phyloP scores from a whole-genome alignment of 805 yeast genomes.

The Kregervanrija delftensis region DNA sequence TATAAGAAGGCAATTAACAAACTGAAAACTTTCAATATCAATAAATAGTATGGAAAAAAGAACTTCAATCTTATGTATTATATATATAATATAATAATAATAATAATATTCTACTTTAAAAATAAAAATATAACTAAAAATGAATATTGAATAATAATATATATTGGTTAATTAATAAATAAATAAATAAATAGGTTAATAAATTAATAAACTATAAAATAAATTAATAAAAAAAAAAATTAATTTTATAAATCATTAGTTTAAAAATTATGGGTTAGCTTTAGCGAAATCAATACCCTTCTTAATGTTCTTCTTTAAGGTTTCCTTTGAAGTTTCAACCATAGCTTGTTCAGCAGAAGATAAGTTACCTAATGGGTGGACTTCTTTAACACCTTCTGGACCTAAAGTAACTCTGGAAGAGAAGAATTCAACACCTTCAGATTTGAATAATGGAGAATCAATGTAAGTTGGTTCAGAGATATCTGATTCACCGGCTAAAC shows the following conservation, averaged over 20 bases:
- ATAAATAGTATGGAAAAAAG: no score
- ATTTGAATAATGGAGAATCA: slow-evolving; percentile 74
- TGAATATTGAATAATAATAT: neutral
- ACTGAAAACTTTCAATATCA: slow-evolving; percentile 20
- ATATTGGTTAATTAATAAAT: neutral
- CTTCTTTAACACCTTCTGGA: slow-evolving; percentile 75
- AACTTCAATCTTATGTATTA: no score
- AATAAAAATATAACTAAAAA: neutral
- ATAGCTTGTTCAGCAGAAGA: slow-evolving; percentile 77
- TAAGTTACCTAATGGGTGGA: slow-evolving; percentile 72
- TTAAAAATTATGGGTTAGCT: slow-evolving; percentile 47
- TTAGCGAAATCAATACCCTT: slow-evolving; percentile 89
- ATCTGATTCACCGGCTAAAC: slow-evolving; percentile 37
- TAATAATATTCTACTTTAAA: neutral
- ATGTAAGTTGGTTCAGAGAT: slow-evolving; percentile 49
- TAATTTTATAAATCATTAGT: neutral
- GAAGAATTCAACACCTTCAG: slow-evolving; percentile 94
- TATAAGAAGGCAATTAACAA: slow-evolving; percentile 47
- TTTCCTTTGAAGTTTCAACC: slow-evolving; percentile 77
- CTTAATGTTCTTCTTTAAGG: slow-evolving; percentile 81
- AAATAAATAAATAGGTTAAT: neutral
- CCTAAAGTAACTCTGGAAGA: slow-evolving; percentile 93
- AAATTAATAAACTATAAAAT: slow-evolving; percentile 1
- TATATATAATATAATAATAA: neutral
- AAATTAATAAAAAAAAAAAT: neutral